These are phyloP conservation scores for Aspergillus indologenus DNA, from an alignment of 495 filamentous ascomycete species.

Conservation along the genomic window DNA sequence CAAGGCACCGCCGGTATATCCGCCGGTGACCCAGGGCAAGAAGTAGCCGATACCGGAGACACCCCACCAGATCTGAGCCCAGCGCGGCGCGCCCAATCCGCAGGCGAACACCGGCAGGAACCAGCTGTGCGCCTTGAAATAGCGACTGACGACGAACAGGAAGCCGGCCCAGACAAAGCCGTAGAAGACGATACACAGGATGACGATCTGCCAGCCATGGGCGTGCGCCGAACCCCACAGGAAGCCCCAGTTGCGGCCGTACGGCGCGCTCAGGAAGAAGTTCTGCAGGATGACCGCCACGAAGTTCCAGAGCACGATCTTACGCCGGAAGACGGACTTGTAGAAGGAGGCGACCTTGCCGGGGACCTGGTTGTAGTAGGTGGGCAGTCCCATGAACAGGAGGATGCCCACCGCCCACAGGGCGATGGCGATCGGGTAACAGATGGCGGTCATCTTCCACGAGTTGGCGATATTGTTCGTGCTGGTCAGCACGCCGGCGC, in stretches of 20 bases:
- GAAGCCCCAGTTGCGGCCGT: slow-evolving; percentile 50
- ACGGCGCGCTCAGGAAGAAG: slow-evolving; percentile 47
- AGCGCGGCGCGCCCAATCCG: slow-evolving; percentile 47
- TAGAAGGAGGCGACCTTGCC: slow-evolving; percentile 61
- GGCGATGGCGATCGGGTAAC: slow-evolving; percentile 38
- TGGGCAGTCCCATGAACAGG: slow-evolving; percentile 41
- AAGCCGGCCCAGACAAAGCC: slow-evolving; percentile 42
- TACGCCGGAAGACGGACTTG: slow-evolving; percentile 42
- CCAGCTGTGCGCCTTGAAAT: slow-evolving; percentile 47
- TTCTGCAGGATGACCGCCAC: slow-evolving; percentile 46
- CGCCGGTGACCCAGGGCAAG: slow-evolving; percentile 45
- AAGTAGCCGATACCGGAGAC: slow-evolving; percentile 43
- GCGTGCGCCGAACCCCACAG: slow-evolving; percentile 46
- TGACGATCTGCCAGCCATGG: slow-evolving; percentile 39
- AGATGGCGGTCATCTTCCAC: slow-evolving; percentile 47
- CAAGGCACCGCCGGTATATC: slow-evolving; percentile 38
- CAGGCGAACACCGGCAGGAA: slow-evolving; percentile 49
- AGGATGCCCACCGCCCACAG: slow-evolving; percentile 40
- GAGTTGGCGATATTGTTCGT: slow-evolving; percentile 36
- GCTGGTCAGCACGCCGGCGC: slow-evolving; percentile 27
- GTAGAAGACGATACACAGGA: slow-evolving; percentile 46
- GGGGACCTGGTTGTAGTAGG: slow-evolving; percentile 56
- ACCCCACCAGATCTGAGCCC: slow-evolving; percentile 50
- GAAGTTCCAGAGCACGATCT: slow-evolving; percentile 50
- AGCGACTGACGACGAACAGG: slow-evolving; percentile 34